Evolutionary conservation across 2,329 filamentous ascomycete genomes (phyloP), one percentile per base, ranked within the genome.

Genomic region (Geosmithia morbida): DNA sequence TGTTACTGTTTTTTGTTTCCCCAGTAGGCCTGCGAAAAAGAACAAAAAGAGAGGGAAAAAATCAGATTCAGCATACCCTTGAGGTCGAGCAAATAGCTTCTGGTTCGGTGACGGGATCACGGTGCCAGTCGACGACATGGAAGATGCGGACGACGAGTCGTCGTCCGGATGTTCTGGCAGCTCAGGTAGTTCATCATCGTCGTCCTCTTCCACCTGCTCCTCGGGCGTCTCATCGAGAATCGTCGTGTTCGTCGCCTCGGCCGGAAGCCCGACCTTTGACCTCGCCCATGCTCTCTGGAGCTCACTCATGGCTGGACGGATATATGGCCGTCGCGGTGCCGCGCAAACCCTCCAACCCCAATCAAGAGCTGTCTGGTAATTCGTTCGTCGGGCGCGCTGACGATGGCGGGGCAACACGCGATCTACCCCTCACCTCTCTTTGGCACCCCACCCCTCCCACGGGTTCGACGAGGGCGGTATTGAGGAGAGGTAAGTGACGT

Each of bases 121-220:
- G n/a, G 90, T 97, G 22, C 89, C 88, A 3, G 88, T 87, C 1
- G 89, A 96, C 3, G 89, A 94, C 39, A 87, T 82, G n/a, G 88
- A 95, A 0, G 65, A 59, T 13, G 59, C 77, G 8, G 79, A 83
- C 1, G 81, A 85, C 14, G 81, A 85, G 60, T 85, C 82, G 55
- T 86, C 75, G 46, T 69, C 71, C 18, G 26, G 59, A 46, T 68
- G 57, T 48, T 68, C 65, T 7, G 62, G 65, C 47, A 73, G 56
- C 52, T 74, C 71, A 22, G 66, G 57, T 14, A 43, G 41, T 26
- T 45, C 43, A n/a, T 13, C 8, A 46, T 71, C 61, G 51, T 74
- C 69, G 51, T 67, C 64, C 46, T 72, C 61, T 51, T 74, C 69
- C 11, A 16, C 11, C 33, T 11, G 7, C 46, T 72, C 61, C 51